These are phyloP conservation scores for Lobulomyces angularis DNA, from an alignment of 192 early-diverging fungal genomes.

Conservation along the genomic window DNA sequence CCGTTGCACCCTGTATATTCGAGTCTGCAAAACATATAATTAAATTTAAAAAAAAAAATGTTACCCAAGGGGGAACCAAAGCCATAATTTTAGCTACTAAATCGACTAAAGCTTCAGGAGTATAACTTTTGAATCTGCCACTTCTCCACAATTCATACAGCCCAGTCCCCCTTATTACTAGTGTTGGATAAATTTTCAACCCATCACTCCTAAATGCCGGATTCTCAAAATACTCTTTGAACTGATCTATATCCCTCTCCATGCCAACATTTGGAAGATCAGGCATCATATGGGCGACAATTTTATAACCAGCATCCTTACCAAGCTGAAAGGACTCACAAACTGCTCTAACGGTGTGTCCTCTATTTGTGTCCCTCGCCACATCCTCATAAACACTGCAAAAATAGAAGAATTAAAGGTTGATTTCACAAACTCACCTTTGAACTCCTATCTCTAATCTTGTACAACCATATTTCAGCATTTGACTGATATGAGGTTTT, in stretches of 20 bases:
- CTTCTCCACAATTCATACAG: conserved; percentile 99
- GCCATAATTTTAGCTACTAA: conserved; percentile 89
- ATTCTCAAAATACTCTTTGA: conserved; percentile 93
- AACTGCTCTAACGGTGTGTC: conserved; percentile 96
- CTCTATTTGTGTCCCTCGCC: conserved; percentile 93
- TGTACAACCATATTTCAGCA: conserved; percentile 98
- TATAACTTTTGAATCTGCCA: conserved; percentile 93
- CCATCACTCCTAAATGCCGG: conserved; percentile 98
- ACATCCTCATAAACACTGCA: conserved; percentile 99
- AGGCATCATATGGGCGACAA: conserved; percentile 99
- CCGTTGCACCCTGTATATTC: conserved; percentile 95
- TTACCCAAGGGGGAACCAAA: conserved; percentile 96
- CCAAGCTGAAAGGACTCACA: conserved; percentile 94
- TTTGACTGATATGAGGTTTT: conserved; percentile 89
- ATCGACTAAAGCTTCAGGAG: conserved; percentile 91
- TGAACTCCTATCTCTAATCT: conserved; percentile 97
- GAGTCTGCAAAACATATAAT: too few species aligned
- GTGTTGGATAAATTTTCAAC: conserved; percentile 93
- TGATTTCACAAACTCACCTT: too few species aligned
- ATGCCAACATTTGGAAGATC: conserved; percentile 98
- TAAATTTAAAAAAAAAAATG: too few species aligned
- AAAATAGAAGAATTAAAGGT: too few species aligned
- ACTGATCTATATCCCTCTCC: conserved; percentile 98
- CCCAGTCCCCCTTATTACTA: conserved; percentile 96
- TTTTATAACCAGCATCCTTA: conserved; percentile 98